phyloP scores from a whole-genome alignment of 2,329 filamentous ascomycete genomes.

The Phialophora chinensis region DNA sequence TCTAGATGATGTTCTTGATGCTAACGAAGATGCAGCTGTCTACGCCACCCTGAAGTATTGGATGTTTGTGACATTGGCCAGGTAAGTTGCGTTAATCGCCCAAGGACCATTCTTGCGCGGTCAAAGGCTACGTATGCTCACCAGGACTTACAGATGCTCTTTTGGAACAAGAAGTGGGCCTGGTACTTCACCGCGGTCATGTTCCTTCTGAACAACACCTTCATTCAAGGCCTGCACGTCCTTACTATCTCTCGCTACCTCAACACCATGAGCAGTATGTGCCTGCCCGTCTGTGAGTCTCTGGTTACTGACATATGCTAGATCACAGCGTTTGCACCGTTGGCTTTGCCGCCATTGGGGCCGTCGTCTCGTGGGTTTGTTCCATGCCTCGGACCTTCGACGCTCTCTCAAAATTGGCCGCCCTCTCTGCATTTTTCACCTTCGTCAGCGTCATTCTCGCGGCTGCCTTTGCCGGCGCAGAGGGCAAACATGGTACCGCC shows the following conservation, averaged over 20 bases:
- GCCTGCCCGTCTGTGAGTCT: neutral
- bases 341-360: slow-evolving; percentile 75
- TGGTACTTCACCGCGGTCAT: slow-evolving; percentile 75
- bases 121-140: neutral
- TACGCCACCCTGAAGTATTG: slow-evolving; percentile 86
- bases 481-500: slow-evolving; percentile 69
- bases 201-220: slow-evolving; percentile 94
- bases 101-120: too few relatives aligned
- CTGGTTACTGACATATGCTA: slow-evolving; percentile 44
- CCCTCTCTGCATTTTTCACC: slow-evolving; percentile 81
- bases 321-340: slow-evolving; percentile 76
- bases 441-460: slow-evolving; percentile 87
- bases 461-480: slow-evolving; percentile 78
- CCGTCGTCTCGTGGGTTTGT: slow-evolving; percentile 75
- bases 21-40: slow-evolving; percentile 55
- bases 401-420: slow-evolving; percentile 78
- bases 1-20: neutral
- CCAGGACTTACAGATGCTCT: slow-evolving; percentile 72
- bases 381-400: slow-evolving; percentile 87
- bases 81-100: neutral
- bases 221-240: slow-evolving; percentile 67
- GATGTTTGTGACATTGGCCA: slow-evolving; percentile 88
- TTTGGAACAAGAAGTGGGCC: slow-evolving; percentile 79
- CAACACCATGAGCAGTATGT: slow-evolving; percentile 37
- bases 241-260: slow-evolving; percentile 38